A percentile compares a stretch with the other conserved stretches of the same genome.
Conservation (phyloP, 2,329 filamentous ascomycete species). For the Pseudogymnoascus sp. region DNA sequence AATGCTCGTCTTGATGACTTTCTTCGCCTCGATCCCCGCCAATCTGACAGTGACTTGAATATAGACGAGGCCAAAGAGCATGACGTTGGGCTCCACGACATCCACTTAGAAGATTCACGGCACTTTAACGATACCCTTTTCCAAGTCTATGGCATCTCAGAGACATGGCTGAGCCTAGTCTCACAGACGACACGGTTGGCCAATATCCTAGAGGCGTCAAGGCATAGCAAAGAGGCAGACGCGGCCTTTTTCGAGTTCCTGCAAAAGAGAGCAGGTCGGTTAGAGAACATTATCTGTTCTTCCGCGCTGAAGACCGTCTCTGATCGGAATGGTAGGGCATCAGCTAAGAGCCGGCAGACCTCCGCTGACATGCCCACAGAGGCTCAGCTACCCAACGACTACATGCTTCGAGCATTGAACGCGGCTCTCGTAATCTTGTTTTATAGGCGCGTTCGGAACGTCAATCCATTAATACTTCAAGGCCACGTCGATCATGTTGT, state of each 20-base stretch:
- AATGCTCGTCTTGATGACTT: conserved; percentile 31
- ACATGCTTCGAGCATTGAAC: conserved; percentile 34
- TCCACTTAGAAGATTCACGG: conserved; percentile 11
- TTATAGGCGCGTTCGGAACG: conserved; percentile 33
- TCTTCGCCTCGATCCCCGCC: conserved; percentile 29
- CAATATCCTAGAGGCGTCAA: conserved; percentile 28
- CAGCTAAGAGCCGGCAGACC: conserved; percentile 14
- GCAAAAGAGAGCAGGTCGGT: conserved; percentile 11
- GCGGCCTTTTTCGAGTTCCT: not conserved
- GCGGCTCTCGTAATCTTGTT: conserved; percentile 35
- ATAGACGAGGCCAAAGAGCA: conserved; percentile 31
- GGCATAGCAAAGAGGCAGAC: conserved; percentile 4
- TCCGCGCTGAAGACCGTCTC: conserved; percentile 18
- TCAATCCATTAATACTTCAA: conserved; percentile 33
- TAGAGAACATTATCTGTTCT: conserved; percentile 29
- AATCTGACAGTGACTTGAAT: conserved; percentile 32
- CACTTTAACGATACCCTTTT: conserved; percentile 31
- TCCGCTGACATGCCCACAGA: not conserved
- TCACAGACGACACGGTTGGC: conserved; percentile 37
- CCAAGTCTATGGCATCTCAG: conserved; percentile 35
- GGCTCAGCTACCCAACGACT: conserved; percentile 18
- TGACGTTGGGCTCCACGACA: conserved; percentile 15
- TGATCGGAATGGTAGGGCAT: not conserved
- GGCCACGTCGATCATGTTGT: conserved; percentile 32
- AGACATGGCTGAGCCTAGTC: conserved; percentile 36